These are phyloP conservation scores for Phoenix roebelenii DNA, from an alignment of 176 grass and related monocot species.

Conservation along the genomic window DNA sequence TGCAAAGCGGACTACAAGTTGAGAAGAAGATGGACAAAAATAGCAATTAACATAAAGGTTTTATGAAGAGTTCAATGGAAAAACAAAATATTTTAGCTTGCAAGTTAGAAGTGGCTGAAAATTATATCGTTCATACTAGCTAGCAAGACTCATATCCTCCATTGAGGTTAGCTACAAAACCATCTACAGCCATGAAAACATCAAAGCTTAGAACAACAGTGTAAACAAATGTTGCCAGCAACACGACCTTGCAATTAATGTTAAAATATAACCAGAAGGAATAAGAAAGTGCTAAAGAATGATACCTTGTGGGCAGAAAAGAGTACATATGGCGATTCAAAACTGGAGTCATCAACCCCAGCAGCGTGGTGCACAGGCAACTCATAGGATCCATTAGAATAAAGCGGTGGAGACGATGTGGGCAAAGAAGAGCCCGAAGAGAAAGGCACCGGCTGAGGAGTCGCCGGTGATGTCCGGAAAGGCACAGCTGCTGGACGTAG, in stretches of 20 bases:
- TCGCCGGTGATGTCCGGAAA: constrained; percentile 52
- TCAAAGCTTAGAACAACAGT: no score
- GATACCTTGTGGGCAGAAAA: constrained; percentile 93
- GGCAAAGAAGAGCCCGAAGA: constrained; percentile 32
- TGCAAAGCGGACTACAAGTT: background rate
- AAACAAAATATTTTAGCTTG: background rate
- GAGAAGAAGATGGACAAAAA: background rate
- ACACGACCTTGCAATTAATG: background rate
- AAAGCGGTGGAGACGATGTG: constrained; percentile 48
- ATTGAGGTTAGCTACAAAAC: no score
- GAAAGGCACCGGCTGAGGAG: constrained; percentile 43
- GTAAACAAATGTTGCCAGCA: background rate
- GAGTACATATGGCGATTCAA: constrained; percentile 69
- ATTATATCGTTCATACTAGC: no score
- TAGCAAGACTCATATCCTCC: no score
- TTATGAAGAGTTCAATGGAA: background rate
- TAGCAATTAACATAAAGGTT: background rate
- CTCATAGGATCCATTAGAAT: constrained; percentile 55
- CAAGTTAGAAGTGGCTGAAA: no score
- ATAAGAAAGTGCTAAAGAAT: background rate
- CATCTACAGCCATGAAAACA: no score
- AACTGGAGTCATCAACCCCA: constrained; percentile 36
- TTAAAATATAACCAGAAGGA: constrained; percentile 8
- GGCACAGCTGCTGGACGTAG: constrained; percentile 66
- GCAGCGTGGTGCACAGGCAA: constrained; percentile 19